phyloP scores from a whole-genome alignment of 2,329 filamentous ascomycete species.

The Trichoderma lentiforme region DNA sequence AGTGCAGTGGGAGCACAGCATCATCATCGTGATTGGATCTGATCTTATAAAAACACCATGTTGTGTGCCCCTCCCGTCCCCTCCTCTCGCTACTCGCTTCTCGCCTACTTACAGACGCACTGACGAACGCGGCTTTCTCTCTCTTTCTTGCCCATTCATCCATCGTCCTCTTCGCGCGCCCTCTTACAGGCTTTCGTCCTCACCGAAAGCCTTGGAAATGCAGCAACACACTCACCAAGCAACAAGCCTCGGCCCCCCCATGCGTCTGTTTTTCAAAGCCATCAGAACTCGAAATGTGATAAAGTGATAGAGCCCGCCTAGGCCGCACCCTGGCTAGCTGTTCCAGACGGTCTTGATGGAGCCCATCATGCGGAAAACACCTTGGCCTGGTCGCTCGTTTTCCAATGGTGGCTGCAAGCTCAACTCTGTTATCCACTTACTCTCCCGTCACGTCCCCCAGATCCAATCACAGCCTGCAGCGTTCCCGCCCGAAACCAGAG shows the following conservation, averaged over 20 bases:
- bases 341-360: slow-evolving; percentile 1
- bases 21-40: not conserved
- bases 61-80: not conserved
- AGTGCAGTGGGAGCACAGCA: not conserved
- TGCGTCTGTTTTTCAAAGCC: not conserved
- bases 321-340: not conserved
- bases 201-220: not conserved
- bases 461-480: slow-evolving; percentile 11
- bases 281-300: slow-evolving; percentile 3
- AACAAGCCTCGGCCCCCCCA: not conserved
- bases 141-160: not conserved
- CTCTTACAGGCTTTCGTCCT: not conserved
- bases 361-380: slow-evolving; percentile 3
- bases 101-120: not conserved
- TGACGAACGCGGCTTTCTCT: not conserved
- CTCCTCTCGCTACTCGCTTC: not conserved
- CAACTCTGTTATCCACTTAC: not conserved
- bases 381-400: not conserved
- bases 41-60: not conserved
- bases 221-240: not conserved
- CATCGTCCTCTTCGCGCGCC: not conserved
- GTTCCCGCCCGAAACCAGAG: slow-evolving; percentile 12
- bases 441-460: not conserved
- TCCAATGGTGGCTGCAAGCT: slow-evolving; percentile 5
- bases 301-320: not conserved